Base-by-base conservation (phyloP, 805 yeast species). In the Zygoascus flipseniorum region DNA sequence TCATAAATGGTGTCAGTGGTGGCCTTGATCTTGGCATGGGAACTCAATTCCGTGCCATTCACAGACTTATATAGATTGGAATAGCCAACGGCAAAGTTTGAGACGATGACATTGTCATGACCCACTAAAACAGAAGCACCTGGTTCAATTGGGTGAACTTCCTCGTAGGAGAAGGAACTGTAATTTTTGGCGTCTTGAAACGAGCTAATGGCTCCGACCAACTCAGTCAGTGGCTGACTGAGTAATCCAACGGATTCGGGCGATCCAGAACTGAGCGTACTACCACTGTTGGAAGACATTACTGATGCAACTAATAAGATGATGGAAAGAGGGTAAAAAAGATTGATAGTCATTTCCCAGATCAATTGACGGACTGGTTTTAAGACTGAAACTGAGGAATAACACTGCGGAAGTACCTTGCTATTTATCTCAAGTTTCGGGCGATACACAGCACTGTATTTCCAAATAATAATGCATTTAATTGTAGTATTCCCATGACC, bases 11-110 rank as follows among this genome's bases (percentile, higher is more conserved):
- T 48, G 44, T 54, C 49, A 26, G 26, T 31, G 6, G 28, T 5
- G 26, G 52, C 47, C 13, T 35, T 14, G 41, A 56, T 43, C 47
- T 47, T 20, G 26, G 52, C 31, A 31, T 48, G 26, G 32, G 28
- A 26, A 2, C 53, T 55, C 35, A 56, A 43, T 39, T 28, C 32
- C 4, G 43, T 37, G 11, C 59, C 59, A n/a, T 54, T 37, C 11
- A 48, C 50, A 13, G 31, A 20, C 13, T 54, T 43, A 31, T 56
- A 56, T 23, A 48, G 31, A 39, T 31, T 31, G 20, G 59, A 35
- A 43, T 54, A 48, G 11, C 59, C 59, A 5, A 50, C 44, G 14
- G 56, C 52, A 43, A 56, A 52, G 3, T 45, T 28, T 18, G 54
- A 19, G 11, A 56, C 54, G 11, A 48, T 45, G 5, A 26, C 35